Evolutionary conservation across 257 asterid species (phyloP).

Genomic region (Avicennia marina): DNA sequence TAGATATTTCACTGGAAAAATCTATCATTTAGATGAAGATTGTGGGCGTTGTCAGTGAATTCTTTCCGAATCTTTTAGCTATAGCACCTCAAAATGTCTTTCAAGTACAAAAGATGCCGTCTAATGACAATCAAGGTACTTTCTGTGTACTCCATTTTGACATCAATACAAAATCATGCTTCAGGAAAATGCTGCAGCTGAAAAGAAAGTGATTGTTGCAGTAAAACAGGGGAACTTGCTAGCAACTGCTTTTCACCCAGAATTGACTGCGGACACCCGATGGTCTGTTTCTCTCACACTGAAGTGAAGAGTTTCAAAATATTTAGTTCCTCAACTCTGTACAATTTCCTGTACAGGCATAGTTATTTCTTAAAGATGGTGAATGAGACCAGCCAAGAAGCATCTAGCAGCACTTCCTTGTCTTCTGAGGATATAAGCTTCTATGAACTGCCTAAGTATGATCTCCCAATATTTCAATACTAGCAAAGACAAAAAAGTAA

Average conservation of each 20-base stretch:
- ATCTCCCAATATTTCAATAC: slow-evolving; percentile 48
- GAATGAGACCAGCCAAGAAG: slow-evolving; percentile 37
- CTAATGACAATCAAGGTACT: too few species aligned
- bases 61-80: too few species aligned
- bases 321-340: neutral
- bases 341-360: slow-evolving; percentile 46
- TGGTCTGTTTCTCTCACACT: slow-evolving; percentile 42
- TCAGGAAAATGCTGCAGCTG: slow-evolving; percentile 46
- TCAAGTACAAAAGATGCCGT: neutral
- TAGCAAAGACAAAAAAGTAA: neutral
- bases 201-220: slow-evolving; percentile 69
- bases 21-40: too few species aligned
- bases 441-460: slow-evolving; percentile 22
- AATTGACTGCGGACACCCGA: slow-evolving; percentile 85
- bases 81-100: neutral
- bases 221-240: slow-evolving; percentile 93
- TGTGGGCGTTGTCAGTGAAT: too few species aligned
- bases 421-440: slow-evolving; percentile 23
- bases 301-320: neutral
- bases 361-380: slow-evolving; percentile 78
- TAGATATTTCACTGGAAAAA: too few species aligned
- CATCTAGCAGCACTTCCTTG: slow-evolving; percentile 38
- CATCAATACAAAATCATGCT: slow-evolving; percentile 7
- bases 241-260: slow-evolving; percentile 99
- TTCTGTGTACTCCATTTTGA: neutral